Percentiles rank a stretch among this genome's conserved stretches.
Evolutionary conservation across 352 stramenopile genomes (phyloP).

Genomic region (Pythium graminicola): DNA sequence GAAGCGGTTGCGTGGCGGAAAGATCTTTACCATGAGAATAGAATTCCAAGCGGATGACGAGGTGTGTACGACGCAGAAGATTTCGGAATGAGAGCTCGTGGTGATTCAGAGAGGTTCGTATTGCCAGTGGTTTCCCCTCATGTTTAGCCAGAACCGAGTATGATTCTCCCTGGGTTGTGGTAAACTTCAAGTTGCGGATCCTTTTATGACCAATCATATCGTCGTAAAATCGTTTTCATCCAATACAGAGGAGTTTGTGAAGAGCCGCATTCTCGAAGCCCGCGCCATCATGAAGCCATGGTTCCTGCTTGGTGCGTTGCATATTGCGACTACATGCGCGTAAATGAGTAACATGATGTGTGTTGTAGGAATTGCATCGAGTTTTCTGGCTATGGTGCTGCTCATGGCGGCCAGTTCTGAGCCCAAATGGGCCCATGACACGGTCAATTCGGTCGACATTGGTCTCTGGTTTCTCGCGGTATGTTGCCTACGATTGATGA

Average conservation of each 20-base stretch:
- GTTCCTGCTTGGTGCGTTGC: slow-evolving; percentile 14
- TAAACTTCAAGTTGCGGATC: background rate
- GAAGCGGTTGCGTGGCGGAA: slow-evolving; percentile 1
- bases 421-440: slow-evolving; percentile 52
- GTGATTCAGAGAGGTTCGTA: too few species aligned
- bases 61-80: background rate
- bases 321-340: background rate
- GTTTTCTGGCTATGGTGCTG: slow-evolving; percentile 42
- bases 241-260: slow-evolving; percentile 5
- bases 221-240: background rate
- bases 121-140: too few species aligned
- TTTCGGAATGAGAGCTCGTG: background rate
- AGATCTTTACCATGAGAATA: slow-evolving; percentile 21
- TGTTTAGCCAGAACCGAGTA: too few species aligned
- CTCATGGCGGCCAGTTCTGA: slow-evolving; percentile 39
- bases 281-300: slow-evolving; percentile 13
- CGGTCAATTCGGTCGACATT: slow-evolving; percentile 67
- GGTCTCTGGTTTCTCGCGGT: slow-evolving; percentile 65
- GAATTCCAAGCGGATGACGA: background rate
- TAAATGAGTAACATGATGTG: background rate
- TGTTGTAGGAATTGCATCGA: slow-evolving; percentile 40
- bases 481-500: background rate
- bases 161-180: too few species aligned
- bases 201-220: background rate
- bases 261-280: background rate